A percentile compares a stretch with the other conserved stretches of the same genome.
phyloP scores from a whole-genome alignment of 371 early-diverging fungal species.

The Aphelidium insulamus region DNA sequence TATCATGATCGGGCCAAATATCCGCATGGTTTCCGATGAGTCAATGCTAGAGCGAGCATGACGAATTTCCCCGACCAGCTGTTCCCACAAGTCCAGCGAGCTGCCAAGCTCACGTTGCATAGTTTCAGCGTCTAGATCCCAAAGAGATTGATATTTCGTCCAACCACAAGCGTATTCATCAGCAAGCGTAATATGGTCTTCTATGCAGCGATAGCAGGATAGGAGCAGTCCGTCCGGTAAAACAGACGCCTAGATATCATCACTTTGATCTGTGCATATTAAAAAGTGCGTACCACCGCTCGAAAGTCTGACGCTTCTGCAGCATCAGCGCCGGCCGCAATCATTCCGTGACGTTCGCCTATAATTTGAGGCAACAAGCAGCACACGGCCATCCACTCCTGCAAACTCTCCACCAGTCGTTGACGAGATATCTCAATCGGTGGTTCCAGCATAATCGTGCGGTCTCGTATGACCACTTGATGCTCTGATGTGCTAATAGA shows the following conservation, averaged over 20 bases:
- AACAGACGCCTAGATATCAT: too few species aligned
- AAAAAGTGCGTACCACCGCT: too few species aligned
- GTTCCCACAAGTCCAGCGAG: constrained; percentile 78
- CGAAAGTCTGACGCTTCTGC: too few species aligned
- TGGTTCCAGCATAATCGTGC: constrained; percentile 78
- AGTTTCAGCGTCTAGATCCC: constrained; percentile 78
- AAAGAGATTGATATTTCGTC: constrained; percentile 91
- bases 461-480: too few species aligned
- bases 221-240: constrained; percentile 40
- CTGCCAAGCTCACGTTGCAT: constrained; percentile 71
- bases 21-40: constrained; percentile 69
- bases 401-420: constrained; percentile 71
- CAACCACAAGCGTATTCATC: constrained; percentile 75
- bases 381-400: constrained; percentile 67
- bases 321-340: too few species aligned
- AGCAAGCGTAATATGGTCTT: constrained; percentile 51
- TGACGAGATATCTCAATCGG: constrained; percentile 82
- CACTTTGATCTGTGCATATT: too few species aligned
- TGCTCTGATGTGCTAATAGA: too few species aligned
- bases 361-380: constrained; percentile 54
- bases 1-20: constrained; percentile 66
- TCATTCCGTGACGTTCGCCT: too few species aligned
- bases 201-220: constrained; percentile 62
- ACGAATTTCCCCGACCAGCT: constrained; percentile 79
- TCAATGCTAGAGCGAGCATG: constrained; percentile 86